A percentile compares a stretch with the other conserved stretches of the same genome.
These are phyloP conservation scores for Metschnikowia drakensbergensis DNA, from an alignment of 805 yeast species.

Conservation along the genomic window DNA sequence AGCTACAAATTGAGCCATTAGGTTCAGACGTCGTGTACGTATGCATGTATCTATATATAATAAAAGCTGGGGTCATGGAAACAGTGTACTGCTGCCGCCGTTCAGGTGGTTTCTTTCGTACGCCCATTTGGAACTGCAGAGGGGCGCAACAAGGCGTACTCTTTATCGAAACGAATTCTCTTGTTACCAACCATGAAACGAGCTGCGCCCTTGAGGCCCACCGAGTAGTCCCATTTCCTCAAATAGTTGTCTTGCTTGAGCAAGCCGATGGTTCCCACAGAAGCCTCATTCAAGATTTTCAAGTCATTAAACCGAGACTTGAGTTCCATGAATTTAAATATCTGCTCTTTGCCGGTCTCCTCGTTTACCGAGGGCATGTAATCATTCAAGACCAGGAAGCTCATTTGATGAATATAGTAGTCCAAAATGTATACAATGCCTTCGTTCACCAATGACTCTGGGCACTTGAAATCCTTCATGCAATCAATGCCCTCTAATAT, in stretches of 20 bases:
- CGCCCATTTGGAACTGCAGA: conserved; percentile 2
- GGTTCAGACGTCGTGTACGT: neutral
- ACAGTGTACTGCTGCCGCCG: neutral
- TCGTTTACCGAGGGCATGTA: conserved; percentile 36
- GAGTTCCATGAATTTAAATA: conserved; percentile 44
- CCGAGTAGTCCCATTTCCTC: conserved; percentile 40
- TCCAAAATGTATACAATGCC: conserved; percentile 57
- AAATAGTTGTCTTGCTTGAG: conserved; percentile 46
- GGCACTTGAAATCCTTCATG: conserved; percentile 37
- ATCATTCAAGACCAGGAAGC: conserved; percentile 46
- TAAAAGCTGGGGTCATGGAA: neutral
- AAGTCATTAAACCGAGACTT: conserved; percentile 42
- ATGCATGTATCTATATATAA: neutral
- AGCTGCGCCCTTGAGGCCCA: conserved; percentile 38
- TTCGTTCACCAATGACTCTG: conserved; percentile 44
- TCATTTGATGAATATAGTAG: conserved; percentile 56
- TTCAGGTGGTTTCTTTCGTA: neutral
- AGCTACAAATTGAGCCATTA: conserved; percentile 41
- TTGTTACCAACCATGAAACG: conserved; percentile 54
- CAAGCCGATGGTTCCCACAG: conserved; percentile 22
- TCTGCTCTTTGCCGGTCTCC: conserved; percentile 42
- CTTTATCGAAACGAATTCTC: conserved; percentile 43
- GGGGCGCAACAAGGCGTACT: conserved; percentile 22
- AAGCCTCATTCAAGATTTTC: conserved; percentile 28
- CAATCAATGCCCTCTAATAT: conserved; percentile 33